A percentile compares a stretch with the other conserved stretches of the same genome.
Evolutionary conservation across 768 basidiomycete genomes (phyloP).

Genomic region (Mycena epipterygia): DNA sequence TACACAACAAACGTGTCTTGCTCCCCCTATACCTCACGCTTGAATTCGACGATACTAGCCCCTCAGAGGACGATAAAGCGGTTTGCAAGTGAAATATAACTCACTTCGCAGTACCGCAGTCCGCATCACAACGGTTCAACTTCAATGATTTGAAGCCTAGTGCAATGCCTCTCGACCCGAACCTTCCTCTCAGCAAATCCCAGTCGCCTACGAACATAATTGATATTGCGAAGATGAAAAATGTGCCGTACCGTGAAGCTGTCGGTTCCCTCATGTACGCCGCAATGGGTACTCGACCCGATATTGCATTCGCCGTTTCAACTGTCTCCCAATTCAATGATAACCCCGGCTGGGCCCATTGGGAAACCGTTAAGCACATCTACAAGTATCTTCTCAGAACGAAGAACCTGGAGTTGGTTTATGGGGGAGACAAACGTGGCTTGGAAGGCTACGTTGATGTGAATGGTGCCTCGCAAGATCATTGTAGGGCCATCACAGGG

Average conservation of each 20-base stretch:
- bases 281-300: conserved; percentile 42
- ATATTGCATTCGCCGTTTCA: conserved; percentile 47
- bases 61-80: too few relatives aligned
- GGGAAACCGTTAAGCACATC: conserved; percentile 42
- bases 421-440: conserved; percentile 33
- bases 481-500: conserved; percentile 7
- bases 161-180: conserved; percentile 42
- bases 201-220: neutral
- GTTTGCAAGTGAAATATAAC: too few relatives aligned
- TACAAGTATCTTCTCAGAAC: conserved; percentile 44
- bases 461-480: too few relatives aligned
- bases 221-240: conserved; percentile 26
- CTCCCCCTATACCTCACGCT: too few relatives aligned
- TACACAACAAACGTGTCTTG: too few relatives aligned
- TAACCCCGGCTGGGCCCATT: conserved; percentile 41
- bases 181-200: conserved; percentile 23
- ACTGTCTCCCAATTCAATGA: conserved; percentile 39
- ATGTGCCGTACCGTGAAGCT: conserved; percentile 42
- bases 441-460: conserved; percentile 43
- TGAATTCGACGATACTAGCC: too few relatives aligned
- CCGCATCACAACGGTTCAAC: too few relatives aligned
- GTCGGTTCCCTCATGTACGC: conserved; percentile 47
- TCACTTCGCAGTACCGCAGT: too few relatives aligned
- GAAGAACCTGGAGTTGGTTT: conserved; percentile 31
- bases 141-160: conserved; percentile 41